Evolutionary conservation across 352 stramenopile genomes (phyloP).

Genomic region (Phytophthora cactorum): DNA sequence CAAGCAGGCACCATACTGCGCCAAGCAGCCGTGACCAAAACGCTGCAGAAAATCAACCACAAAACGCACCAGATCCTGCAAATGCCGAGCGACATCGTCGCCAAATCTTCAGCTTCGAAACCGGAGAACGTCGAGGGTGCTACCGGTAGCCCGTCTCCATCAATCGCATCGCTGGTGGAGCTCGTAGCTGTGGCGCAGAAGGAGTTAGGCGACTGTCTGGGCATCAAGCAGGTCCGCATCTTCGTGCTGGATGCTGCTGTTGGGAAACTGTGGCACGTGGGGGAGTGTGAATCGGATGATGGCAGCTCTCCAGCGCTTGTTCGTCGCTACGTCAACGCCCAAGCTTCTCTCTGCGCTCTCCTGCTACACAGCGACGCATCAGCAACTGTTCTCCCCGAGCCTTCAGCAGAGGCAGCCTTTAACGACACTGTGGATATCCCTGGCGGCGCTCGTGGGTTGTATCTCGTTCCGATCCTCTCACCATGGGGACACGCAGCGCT

Average conservation of each 20-base stretch:
- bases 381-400: constrained; percentile 47
- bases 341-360: constrained; percentile 63
- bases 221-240: constrained; percentile 68
- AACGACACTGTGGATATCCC: constrained; percentile 78
- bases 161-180: constrained; percentile 43
- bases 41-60: constrained; percentile 63
- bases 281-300: constrained; percentile 25
- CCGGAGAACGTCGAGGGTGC: no score
- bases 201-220: constrained; percentile 62
- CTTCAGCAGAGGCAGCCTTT: constrained; percentile 56
- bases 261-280: constrained; percentile 64
- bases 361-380: constrained; percentile 23
- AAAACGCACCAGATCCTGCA: constrained; percentile 62
- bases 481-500: constrained; percentile 43
- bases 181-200: constrained; percentile 63
- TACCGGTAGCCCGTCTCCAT: neutral
- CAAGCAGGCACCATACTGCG: constrained; percentile 66
- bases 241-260: constrained; percentile 64
- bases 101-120: constrained; percentile 24
- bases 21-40: constrained; percentile 52
- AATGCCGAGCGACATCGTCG: constrained; percentile 54
- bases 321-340: constrained; percentile 65
- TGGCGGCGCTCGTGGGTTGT: constrained; percentile 60
- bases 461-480: constrained; percentile 63
- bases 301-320: constrained; percentile 27